Conservation (phyloP, 2,329 filamentous ascomycete genomes). For the Talaromyces sp. region DNA sequence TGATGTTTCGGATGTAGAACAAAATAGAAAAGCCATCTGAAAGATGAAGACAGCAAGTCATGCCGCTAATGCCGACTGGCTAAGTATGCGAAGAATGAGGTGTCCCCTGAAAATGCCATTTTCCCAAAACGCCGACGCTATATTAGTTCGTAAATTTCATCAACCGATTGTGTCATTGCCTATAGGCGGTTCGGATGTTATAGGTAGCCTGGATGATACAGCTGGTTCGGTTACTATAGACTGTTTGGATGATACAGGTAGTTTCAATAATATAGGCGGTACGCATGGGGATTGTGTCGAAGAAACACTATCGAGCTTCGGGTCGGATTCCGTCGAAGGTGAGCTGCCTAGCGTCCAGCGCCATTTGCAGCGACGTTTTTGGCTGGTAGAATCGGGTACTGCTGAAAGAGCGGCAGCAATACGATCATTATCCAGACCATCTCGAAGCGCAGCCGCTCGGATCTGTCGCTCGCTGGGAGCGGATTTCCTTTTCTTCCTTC, state of each 20-base stretch:
- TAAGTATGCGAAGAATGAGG: slow-evolving; percentile 4
- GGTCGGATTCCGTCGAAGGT: neutral
- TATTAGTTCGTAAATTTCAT: neutral
- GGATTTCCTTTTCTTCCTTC: slow-evolving; percentile 39
- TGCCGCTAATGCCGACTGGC: neutral
- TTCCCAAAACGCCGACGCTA: slow-evolving; percentile 9
- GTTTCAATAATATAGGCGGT: neutral
- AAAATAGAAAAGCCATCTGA: neutral
- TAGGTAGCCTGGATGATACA: no score
- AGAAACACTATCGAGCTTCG: neutral
- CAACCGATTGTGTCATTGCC: neutral
- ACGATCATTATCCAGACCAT: slow-evolving; percentile 43
- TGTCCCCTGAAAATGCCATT: neutral
- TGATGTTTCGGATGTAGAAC: neutral
- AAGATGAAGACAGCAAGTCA: neutral
- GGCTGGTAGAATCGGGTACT: neutral
- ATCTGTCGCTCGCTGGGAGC: slow-evolving; percentile 35
- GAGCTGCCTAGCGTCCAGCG: slow-evolving; percentile 16
- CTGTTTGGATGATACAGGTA: no score
- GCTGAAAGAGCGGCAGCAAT: slow-evolving; percentile 12
- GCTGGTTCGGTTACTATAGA: no score
- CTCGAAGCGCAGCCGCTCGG: slow-evolving; percentile 38
- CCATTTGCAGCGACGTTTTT: slow-evolving; percentile 17
- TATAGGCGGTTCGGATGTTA: neutral
- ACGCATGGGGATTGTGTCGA: neutral